Base-by-base conservation (phyloP, 768 basidiomycete species). In the Boletellus emodensis region DNA sequence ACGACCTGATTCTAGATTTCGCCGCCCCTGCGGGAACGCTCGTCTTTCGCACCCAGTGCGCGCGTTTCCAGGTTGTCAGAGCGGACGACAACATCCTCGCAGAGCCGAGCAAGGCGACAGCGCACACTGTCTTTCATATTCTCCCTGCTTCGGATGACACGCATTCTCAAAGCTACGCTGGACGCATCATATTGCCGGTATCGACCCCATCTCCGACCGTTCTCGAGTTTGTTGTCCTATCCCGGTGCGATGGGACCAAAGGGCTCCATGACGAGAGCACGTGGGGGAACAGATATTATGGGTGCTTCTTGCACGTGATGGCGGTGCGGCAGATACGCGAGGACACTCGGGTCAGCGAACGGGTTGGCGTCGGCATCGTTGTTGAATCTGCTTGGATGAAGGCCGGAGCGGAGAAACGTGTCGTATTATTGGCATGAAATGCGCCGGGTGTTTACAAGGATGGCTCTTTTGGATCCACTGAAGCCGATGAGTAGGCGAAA, bases 11-110 rank as follows among this genome's bases (percentile, higher is more conserved):
- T 1, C 40, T 44, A 17, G 51, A 39, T 24, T 33, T 45, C n/a
- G 14, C 34, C 10, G 50, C 49, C 17, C 54, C 54, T 1, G 18
- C n/a, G 1, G 62, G 62, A 4, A 56, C 62, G n/a, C 60, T 63
- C 41, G n/a, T 61, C 42, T 63, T 64, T 42, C 57, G 54, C 5
- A 63, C 62, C 14, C 56, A 45, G 12, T 51, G 50, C 7, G 47
- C 57, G 6, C n/a, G 17, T 12, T 56, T 63, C 17, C 36, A 11
- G 26, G 57, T 57, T 11, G 24, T 15, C 15, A 53, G 14, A 17
- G 12, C 53, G 28, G 46, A 48, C 10, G 41, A 40, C 26, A 30
- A 34, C 22, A 30, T 11, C 18, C 43, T 20, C 12, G 33, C 43
- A 4, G 15, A 20, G 7, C 20, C 39, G 2, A 39, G 32, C n/a